A percentile compares a stretch with the other conserved stretches of the same genome.
Evolutionary conservation across 2,329 filamentous ascomycete genomes (phyloP).

Genomic region (Pseudopithomyces maydicus): DNA sequence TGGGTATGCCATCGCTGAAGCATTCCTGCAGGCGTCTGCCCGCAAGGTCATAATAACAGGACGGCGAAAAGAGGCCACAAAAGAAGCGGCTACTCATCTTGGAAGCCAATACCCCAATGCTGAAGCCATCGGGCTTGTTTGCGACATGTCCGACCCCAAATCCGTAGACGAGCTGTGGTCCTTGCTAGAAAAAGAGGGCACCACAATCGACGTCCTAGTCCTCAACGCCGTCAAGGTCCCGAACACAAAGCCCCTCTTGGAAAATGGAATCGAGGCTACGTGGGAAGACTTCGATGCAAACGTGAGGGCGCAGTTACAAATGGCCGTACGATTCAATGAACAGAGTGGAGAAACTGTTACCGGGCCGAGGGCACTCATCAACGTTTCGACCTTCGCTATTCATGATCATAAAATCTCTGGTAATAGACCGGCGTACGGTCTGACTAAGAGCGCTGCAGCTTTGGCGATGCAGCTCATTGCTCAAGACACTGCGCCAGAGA

Average conservation of each 20-base stretch:
- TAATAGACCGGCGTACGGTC: background rate
- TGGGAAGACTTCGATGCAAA: background rate
- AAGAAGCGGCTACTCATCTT: background rate
- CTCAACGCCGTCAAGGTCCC: constrained; percentile 2
- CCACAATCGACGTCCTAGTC: background rate
- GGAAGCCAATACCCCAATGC: background rate
- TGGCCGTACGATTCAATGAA: background rate
- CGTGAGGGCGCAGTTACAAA: background rate
- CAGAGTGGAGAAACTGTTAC: background rate
- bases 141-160: background rate
- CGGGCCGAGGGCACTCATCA: background rate
- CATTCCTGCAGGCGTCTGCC: constrained; percentile 2
- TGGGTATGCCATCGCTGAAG: background rate
- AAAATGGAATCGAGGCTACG: background rate
- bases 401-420: background rate
- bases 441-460: background rate
- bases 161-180: constrained; percentile 5
- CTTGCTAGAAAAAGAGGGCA: background rate
- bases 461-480: constrained; percentile 1
- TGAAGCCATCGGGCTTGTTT: background rate
- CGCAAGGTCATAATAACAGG: constrained; percentile 10
- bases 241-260: background rate
- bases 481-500: background rate
- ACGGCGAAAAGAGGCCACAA: background rate
- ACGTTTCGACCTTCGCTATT: background rate